A percentile compares a stretch with the other conserved stretches of the same genome.
Conservation (phyloP, 495 filamentous ascomycete species). For the Penicillium diatomitis region DNA sequence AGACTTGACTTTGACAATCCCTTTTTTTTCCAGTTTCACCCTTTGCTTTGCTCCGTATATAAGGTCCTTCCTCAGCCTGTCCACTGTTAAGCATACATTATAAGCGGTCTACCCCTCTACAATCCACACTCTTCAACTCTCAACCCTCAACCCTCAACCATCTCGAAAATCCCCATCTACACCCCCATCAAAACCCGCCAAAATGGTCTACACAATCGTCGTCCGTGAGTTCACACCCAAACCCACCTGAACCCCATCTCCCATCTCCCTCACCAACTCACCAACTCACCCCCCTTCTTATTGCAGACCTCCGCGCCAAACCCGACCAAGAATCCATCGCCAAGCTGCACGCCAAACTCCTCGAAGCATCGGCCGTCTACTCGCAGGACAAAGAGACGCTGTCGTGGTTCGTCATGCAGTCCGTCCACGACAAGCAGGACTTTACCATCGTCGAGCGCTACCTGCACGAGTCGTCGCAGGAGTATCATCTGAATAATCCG, state of each 20-base stretch:
- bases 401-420: constrained; percentile 62
- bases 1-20: too few relatives aligned
- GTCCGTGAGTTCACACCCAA: constrained; percentile 28
- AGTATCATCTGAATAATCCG: constrained; percentile 56
- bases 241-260: neutral
- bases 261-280: neutral
- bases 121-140: neutral
- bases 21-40: too few relatives aligned
- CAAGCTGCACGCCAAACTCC: constrained; percentile 56
- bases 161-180: neutral
- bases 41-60: too few relatives aligned
- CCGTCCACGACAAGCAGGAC: constrained; percentile 49
- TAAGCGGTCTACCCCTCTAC: too few relatives aligned
- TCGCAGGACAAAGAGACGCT: constrained; percentile 58
- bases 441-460: constrained; percentile 67
- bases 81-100: too few relatives aligned
- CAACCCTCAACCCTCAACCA: neutral
- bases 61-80: too few relatives aligned
- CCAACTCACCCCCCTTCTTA: neutral
- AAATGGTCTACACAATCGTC: constrained; percentile 49
- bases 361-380: constrained; percentile 56
- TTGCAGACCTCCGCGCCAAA: constrained; percentile 52
- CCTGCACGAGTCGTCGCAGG: constrained; percentile 44
- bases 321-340: constrained; percentile 47
- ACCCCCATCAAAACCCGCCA: neutral